phyloP scores from a whole-genome alignment of 805 yeast species.

The Nakazawaea sp. region DNA sequence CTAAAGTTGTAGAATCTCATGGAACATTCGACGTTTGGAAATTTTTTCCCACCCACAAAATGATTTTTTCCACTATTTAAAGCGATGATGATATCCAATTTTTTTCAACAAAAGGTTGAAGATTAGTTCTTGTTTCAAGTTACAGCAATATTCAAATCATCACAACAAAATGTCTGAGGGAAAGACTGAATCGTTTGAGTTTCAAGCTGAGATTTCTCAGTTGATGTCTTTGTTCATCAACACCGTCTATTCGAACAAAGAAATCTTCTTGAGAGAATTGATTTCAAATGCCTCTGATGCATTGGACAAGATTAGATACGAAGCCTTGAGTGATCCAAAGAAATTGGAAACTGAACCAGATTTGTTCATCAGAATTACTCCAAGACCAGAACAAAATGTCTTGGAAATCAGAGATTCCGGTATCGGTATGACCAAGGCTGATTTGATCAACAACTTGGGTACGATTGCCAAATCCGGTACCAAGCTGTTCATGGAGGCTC shows the following conservation, averaged over 20 bases:
- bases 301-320: slow-evolving; percentile 95
- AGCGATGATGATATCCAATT: too few relatives aligned
- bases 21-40: not conserved
- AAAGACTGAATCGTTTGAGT: slow-evolving; percentile 79
- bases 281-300: slow-evolving; percentile 99
- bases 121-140: not conserved
- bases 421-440: slow-evolving; percentile 99
- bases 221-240: slow-evolving; percentile 99
- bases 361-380: slow-evolving; percentile 94
- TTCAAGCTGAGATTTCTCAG: slow-evolving; percentile 99
- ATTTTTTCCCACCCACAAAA: too few relatives aligned
- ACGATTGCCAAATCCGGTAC: slow-evolving; percentile 99
- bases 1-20: not conserved
- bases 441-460: slow-evolving; percentile 97
- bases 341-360: slow-evolving; percentile 94
- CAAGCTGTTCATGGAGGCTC: slow-evolving; percentile 98
- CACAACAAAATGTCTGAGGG: slow-evolving; percentile 11
- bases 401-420: slow-evolving; percentile 98
- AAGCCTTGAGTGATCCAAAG: slow-evolving; percentile 87
- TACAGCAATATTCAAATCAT: not conserved
- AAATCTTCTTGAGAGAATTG: slow-evolving; percentile 97
- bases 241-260: slow-evolving; percentile 99
- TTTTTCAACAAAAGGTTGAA: slow-evolving; percentile 1
- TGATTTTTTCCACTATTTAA: not conserved
- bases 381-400: slow-evolving; percentile 89